Evolutionary conservation across 495 filamentous ascomycete genomes (phyloP).

Genomic region (Darksidea phi): DNA sequence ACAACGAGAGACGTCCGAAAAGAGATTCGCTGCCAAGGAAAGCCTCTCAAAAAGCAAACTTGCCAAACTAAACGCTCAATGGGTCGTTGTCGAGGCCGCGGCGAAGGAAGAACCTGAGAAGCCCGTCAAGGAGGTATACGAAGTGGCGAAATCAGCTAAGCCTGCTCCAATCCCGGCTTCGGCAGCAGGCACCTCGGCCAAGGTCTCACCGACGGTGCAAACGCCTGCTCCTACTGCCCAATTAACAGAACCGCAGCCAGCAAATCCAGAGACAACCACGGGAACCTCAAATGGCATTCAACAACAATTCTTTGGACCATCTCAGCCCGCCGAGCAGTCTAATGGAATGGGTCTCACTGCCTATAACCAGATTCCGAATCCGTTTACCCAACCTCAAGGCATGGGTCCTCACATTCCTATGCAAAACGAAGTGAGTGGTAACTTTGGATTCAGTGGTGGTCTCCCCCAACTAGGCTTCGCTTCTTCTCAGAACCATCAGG

Average conservation of each 20-base stretch:
- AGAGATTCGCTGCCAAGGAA: constrained; percentile 63
- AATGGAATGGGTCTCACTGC: too few species aligned
- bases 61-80: constrained; percentile 63
- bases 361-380: constrained; percentile 1
- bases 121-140: constrained; percentile 82
- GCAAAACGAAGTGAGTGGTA: not conserved
- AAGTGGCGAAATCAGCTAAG: constrained; percentile 64
- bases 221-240: not conserved
- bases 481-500: not conserved
- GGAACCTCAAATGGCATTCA: too few species aligned
- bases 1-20: constrained; percentile 49
- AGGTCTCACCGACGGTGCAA: not conserved
- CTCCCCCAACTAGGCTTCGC: constrained; percentile 26
- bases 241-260: not conserved
- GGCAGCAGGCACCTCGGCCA: not conserved
- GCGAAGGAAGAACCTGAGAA: constrained; percentile 78
- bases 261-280: too few species aligned
- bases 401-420: not conserved
- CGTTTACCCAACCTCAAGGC: constrained; percentile 3
- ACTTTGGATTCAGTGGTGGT: not conserved
- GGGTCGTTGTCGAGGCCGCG: constrained; percentile 74
- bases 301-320: too few species aligned
- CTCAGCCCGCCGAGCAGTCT: too few species aligned
- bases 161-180: constrained; percentile 13
- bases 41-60: constrained; percentile 76